Base-by-base conservation (phyloP, 208 protist genomes). In the Trypanosoma melophagium region DNA sequence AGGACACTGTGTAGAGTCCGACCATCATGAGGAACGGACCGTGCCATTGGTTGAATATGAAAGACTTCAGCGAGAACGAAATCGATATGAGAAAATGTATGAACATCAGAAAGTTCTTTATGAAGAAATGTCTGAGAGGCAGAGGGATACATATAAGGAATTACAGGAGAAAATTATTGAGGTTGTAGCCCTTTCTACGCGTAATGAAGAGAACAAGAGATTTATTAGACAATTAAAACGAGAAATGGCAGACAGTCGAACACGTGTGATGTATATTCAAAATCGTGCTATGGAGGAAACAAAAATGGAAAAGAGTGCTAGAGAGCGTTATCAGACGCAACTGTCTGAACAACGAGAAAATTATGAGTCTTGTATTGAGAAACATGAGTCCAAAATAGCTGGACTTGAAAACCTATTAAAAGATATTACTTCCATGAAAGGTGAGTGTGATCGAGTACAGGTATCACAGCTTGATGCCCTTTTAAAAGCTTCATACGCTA, bases 211-310 rank as follows among this genome's bases (percentile, higher is more conserved):
- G 67, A 92, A 86, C 74, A 96, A 96, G 58, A 74, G 84, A 5
- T 92, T 93, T 60, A 96, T 96, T 67, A 88, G 91, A 17, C 91
- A 96, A 76, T 74, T 94, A 21, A 96, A 94, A 76, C 77, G 83
- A 31, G 91, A 96, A 73, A 90, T 90, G 79, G 75, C 81, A 16
- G 88, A 94, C 57, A 93, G 81, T 67, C 76, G 83, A 49, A 84
- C 80, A 21, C 79, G 87, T 19, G 84, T 92, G 41, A 88, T 96
- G 79, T 75, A 88, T 58, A 86, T 93, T 63, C 86, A 94, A 68
- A 96, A 96, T 63, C 69, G 69, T 24, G 81, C 72, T 1, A 59
- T 94, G 1, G 82, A 90, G 61, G 87, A 94, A 55, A 69, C 76
- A 22, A 79, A 79, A 57, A 31, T 66, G 35, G 87, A 93, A 55